These are phyloP conservation scores for Talaromyces sp. DNA, from an alignment of 2,329 filamentous ascomycete genomes.

Conservation along the genomic window DNA sequence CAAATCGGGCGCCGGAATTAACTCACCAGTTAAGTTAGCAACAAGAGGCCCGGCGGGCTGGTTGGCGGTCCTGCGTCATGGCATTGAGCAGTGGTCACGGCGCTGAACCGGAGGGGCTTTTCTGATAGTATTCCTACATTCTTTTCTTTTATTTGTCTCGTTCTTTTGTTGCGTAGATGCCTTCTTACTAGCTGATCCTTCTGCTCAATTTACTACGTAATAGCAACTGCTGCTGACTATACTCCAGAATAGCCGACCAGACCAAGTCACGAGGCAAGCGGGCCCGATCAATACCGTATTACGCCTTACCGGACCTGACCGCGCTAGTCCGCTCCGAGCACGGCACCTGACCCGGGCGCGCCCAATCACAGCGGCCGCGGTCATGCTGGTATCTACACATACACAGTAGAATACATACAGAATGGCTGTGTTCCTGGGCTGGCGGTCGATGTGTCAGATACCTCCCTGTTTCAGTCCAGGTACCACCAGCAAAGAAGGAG, in stretches of 20 bases:
- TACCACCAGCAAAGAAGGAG: not conserved
- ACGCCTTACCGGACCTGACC: slow-evolving; percentile 4
- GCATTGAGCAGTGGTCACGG: not conserved
- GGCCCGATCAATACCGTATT: slow-evolving; percentile 5
- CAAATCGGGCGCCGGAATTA: not conserved
- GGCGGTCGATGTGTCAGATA: not conserved
- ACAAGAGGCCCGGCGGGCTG: not conserved
- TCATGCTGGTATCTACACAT: not conserved
- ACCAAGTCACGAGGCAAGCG: not conserved
- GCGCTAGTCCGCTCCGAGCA: not conserved
- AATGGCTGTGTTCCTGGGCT: not conserved
- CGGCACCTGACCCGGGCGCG: slow-evolving; percentile 3
- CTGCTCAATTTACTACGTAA: not conserved
- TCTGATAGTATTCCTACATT: not conserved
- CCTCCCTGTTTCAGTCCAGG: not conserved
- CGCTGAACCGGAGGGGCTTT: not conserved
- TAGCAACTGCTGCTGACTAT: not conserved
- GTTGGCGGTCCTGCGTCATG: not conserved
- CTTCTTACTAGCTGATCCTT: too few species aligned
- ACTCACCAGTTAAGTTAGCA: not conserved
- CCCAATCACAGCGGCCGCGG: not conserved
- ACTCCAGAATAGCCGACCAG: not conserved
- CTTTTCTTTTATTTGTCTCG: not conserved
- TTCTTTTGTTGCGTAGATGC: too few species aligned
- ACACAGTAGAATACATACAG: not conserved